Percentiles rank a stretch among this genome's conserved stretches.
Evolutionary conservation across 129 eudicot genomes (phyloP).

Genomic region (Saposhnikovia divaricata): DNA sequence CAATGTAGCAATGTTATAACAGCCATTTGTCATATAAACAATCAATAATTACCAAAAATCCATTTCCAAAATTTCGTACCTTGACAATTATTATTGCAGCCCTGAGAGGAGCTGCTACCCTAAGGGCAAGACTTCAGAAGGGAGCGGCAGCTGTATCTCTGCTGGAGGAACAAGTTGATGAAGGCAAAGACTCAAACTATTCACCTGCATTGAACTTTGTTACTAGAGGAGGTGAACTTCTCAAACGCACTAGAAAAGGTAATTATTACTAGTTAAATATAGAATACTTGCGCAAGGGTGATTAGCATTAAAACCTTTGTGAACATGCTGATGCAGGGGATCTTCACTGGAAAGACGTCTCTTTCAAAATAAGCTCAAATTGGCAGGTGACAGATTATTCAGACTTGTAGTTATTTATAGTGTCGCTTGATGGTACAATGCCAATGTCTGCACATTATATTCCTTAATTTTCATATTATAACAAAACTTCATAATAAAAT

Average conservation of each 20-base stretch:
- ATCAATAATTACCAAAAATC: neutral
- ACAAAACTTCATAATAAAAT: neutral
- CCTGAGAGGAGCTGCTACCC: constrained; percentile 81
- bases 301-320: constrained; percentile 5
- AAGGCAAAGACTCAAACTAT: constrained; percentile 43
- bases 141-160: constrained; percentile 43
- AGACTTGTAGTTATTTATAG: neutral
- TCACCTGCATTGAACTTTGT: constrained; percentile 52
- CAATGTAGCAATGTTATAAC: neutral
- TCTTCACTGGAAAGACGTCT: constrained; percentile 88
- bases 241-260: constrained; percentile 77
- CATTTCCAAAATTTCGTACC: neutral
- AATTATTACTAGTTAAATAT: constrained; percentile 3
- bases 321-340: constrained; percentile 50
- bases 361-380: constrained; percentile 57
- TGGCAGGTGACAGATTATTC: constrained; percentile 44
- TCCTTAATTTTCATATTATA: neutral
- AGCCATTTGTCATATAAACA: neutral
- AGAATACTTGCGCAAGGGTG: constrained; percentile 1
- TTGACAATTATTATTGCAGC: constrained; percentile 38
- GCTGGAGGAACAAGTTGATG: constrained; percentile 37
- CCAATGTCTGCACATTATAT: neutral
- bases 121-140: constrained; percentile 66
- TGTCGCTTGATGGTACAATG: neutral
- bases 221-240: constrained; percentile 71